Evolutionary conservation across 768 basidiomycete genomes (phyloP), one percentile per base, ranked within the genome.

Genomic region (Grammothele lineata): DNA sequence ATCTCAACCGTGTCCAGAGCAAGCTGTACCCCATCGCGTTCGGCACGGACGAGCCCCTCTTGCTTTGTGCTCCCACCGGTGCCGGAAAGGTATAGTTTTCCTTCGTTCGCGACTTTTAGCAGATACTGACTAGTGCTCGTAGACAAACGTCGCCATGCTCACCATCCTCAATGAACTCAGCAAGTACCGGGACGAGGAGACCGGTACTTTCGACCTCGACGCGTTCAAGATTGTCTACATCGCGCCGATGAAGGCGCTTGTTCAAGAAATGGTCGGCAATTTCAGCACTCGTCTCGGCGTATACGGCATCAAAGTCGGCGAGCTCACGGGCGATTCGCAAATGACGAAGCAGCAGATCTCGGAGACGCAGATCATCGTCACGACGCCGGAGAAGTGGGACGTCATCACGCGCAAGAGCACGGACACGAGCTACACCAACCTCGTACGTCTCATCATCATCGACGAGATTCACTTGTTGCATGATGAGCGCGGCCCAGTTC

Each of bases 321-420:
- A 99, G 66, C 76, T 99, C 45, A 99, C 96, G 1, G 96, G 96
- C 21, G 96, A 99, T 65, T 80, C 91, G 22, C 94, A 97, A 74
- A 89, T 98, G 80, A 99, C 94, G 44, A 99, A 98, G 65, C 85
- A 90, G 51, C 95, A 98, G 66, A 97, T 98, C 44, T 70, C 92
- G 8, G 93, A 94, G 61, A 96, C 95, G 0, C 94, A 98, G 62
- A 91, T 99, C 61, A 97, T 98, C 65, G 93, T 98, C 53, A 96
- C 94, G 0, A 98, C 96, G 0, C 96, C 95, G 0, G 96, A 99
- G 70, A 98, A 99, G 65, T 99, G 92, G 92, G 95, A 99, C 57
- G 96, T 99, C 60, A 95, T 99, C 63, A 98, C 95, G 5, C 86
- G 96, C 58, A 99, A 99, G 72, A 89, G 84, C 56, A 95, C 94